Evolutionary conservation across 2,329 filamentous ascomycete genomes (phyloP).

Genomic region (Verticillium tricorpus): DNA sequence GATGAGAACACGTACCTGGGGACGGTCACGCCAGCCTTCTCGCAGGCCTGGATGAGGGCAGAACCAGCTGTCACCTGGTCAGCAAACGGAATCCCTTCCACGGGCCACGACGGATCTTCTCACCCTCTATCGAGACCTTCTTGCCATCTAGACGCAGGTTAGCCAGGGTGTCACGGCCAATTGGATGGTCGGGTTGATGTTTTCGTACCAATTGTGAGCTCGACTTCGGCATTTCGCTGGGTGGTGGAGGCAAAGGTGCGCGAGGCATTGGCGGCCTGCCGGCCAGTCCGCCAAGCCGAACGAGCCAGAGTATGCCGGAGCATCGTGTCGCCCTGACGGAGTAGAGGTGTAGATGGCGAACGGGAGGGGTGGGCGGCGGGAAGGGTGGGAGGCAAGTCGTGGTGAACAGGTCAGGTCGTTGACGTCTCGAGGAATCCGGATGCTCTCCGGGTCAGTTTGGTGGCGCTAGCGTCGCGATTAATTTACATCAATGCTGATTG

Average conservation of each 20-base stretch:
- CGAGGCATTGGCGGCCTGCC: constrained; percentile 55
- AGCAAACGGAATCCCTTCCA: constrained; percentile 2
- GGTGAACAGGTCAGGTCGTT: constrained; percentile 29
- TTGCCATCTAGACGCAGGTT: constrained; percentile 70
- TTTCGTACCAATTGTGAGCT: constrained; percentile 82
- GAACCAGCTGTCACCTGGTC: constrained; percentile 66
- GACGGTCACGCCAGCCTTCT: constrained; percentile 89
- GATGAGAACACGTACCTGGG: constrained; percentile 60
- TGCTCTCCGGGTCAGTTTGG: constrained; percentile 33
- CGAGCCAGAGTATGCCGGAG: constrained; percentile 64
- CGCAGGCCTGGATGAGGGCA: constrained; percentile 96
- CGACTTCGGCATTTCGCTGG: constrained; percentile 82
- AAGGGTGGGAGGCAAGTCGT: constrained; percentile 20
- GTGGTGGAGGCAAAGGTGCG: constrained; percentile 79
- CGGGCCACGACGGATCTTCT: background rate
- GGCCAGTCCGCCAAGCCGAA: constrained; percentile 63
- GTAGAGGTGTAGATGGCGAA: constrained; percentile 25
- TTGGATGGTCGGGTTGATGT: constrained; percentile 17
- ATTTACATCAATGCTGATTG: constrained; percentile 41
- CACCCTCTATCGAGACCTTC: constrained; percentile 96
- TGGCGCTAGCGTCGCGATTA: constrained; percentile 36
- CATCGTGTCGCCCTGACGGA: constrained; percentile 61
- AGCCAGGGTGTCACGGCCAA: constrained; percentile 23
- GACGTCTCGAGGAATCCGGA: constrained; percentile 30
- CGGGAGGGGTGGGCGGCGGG: constrained; percentile 29